Evolutionary conservation across 73 alveolate genomes (phyloP).

Genomic region (Stentor coeruleus): DNA sequence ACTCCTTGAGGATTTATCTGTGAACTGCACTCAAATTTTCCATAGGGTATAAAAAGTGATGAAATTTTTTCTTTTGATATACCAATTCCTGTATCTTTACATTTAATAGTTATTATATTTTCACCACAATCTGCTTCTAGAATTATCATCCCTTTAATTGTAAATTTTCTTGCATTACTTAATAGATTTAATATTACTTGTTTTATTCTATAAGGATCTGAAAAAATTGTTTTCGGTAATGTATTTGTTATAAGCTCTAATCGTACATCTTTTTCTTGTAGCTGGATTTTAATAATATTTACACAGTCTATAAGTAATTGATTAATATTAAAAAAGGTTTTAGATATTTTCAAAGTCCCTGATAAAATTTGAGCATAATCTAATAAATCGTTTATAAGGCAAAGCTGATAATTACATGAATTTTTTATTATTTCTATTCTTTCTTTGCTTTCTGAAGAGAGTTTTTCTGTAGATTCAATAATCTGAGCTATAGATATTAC

Average conservation of each 20-base stretch:
- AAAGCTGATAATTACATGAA: constrained; percentile 28
- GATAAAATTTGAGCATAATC: constrained; percentile 33
- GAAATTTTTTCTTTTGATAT: background rate
- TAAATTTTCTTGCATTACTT: constrained; percentile 43
- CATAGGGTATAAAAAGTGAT: background rate
- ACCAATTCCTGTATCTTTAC: background rate
- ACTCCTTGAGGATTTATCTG: background rate
- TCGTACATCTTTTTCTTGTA: no score
- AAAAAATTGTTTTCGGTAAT: constrained; percentile 23
- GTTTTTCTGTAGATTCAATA: background rate
- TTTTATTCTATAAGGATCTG: constrained; percentile 36
- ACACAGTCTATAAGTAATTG: no score
- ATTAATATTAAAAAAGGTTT: no score
- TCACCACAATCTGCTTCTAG: background rate
- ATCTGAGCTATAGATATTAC: constrained; percentile 21
- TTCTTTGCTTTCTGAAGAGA: background rate
- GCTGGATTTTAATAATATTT: no score
- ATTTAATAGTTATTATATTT: background rate
- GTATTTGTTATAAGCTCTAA: no score
- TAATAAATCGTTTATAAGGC: constrained; percentile 33
- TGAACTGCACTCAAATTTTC: background rate
- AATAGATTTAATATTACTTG: constrained; percentile 40
- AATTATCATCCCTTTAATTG: constrained; percentile 42
- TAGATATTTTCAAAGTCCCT: no score
- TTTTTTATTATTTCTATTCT: constrained; percentile 8